A percentile compares a stretch with the other conserved stretches of the same genome.
These are phyloP conservation scores for Sugiyamaella xylanicola DNA, from an alignment of 1,139 yeast species.

Conservation along the genomic window DNA sequence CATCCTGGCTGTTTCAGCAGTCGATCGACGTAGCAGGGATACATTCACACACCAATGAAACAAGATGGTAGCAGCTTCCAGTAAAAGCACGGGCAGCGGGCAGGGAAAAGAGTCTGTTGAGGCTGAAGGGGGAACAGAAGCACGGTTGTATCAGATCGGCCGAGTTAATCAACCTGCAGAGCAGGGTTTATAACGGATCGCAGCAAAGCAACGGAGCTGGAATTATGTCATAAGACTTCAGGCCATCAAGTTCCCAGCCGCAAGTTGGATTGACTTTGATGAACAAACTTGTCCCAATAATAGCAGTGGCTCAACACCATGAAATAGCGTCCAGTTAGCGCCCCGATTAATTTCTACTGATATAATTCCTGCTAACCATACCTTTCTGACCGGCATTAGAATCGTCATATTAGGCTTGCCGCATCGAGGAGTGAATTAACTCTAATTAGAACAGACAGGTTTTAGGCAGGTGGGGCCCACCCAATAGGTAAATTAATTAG, in stretches of 20 bases:
- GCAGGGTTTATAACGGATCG: too few species aligned
- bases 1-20: not conserved
- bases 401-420: not conserved
- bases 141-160: not conserved
- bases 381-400: not conserved
- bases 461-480: constrained; percentile 1
- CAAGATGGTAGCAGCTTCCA: not conserved
- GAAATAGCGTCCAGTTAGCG: too few species aligned
- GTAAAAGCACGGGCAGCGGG: not conserved
- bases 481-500: not conserved
- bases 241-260: too few species aligned
- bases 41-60: not conserved
- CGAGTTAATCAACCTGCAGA: too few species aligned
- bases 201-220: too few species aligned
- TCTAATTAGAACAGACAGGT: not conserved
- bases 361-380: too few species aligned
- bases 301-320: too few species aligned
- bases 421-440: not conserved
- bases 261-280: too few species aligned
- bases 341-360: too few species aligned
- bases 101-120: too few species aligned
- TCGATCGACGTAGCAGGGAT: not conserved
- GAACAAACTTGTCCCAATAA: too few species aligned
- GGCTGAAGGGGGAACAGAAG: not conserved
- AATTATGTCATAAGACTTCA: too few species aligned